These are phyloP conservation scores for Gyromitra esculenta DNA, from an alignment of 2,329 filamentous ascomycete species.

Conservation along the genomic window DNA sequence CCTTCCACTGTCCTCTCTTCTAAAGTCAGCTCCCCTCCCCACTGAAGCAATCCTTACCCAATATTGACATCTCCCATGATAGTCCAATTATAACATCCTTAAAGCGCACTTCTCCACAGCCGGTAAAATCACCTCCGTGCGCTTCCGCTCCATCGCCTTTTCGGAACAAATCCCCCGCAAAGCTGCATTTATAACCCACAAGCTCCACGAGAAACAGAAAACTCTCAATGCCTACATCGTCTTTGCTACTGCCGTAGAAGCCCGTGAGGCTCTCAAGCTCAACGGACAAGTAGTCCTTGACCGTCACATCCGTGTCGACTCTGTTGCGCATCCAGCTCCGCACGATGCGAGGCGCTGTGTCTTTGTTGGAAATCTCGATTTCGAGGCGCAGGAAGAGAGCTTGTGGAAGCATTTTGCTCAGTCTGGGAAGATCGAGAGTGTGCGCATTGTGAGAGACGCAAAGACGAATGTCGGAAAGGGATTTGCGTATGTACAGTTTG, in stretches of 20 bases:
- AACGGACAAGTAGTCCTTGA: conserved; percentile 87
- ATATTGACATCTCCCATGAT: conserved; percentile 46
- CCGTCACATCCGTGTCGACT: conserved; percentile 89
- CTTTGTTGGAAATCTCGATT: conserved; percentile 95
- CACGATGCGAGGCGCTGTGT: conserved; percentile 89
- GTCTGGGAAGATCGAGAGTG: conserved; percentile 86
- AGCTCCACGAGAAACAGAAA: conserved; percentile 90
- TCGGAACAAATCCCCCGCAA: conserved; percentile 84
- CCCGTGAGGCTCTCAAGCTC: conserved; percentile 78
- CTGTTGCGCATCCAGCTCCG: conserved; percentile 83
- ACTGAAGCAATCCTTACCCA: conserved; percentile 62
- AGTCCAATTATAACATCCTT: conserved; percentile 66
- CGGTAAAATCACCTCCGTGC: conserved; percentile 79
- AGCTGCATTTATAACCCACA: conserved; percentile 90
- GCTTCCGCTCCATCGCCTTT: conserved; percentile 93
- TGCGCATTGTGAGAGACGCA: conserved; percentile 88
- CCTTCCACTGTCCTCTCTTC: conserved; percentile 83
- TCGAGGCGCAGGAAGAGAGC: conserved; percentile 96
- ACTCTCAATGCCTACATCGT: conserved; percentile 95
- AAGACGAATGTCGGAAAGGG: conserved; percentile 95
- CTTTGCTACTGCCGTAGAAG: conserved; percentile 78
- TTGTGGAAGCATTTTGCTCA: conserved; percentile 83
- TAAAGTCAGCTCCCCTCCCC: conserved; percentile 77
- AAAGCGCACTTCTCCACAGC: conserved; percentile 55
- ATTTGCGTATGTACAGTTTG: conserved; percentile 97